These are phyloP conservation scores for Zelonia costaricensis DNA, from an alignment of 208 protist genomes.

Conservation along the genomic window DNA sequence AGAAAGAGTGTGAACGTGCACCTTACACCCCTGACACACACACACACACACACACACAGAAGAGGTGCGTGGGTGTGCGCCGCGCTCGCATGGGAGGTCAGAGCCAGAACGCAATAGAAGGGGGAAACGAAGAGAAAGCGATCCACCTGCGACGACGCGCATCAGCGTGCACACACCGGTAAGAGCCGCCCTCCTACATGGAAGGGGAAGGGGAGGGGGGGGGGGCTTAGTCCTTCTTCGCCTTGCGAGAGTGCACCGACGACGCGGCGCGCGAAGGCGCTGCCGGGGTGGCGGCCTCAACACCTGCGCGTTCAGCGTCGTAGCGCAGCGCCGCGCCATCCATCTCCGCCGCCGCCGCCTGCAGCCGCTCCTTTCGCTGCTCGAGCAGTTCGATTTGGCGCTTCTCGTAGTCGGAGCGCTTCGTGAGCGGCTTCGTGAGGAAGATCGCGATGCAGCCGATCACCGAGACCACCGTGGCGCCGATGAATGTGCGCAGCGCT, in stretches of 20 bases:
- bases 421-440: conserved; percentile 41
- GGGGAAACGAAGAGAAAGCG: neutral
- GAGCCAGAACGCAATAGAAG: neutral
- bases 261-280: neutral
- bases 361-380: conserved; percentile 19
- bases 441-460: conserved; percentile 50
- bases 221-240: conserved; percentile 1
- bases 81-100: neutral
- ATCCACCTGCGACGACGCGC: neutral
- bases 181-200: neutral
- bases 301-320: neutral
- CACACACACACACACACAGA: neutral
- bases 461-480: conserved; percentile 51
- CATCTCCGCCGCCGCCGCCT: neutral
- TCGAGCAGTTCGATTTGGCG: conserved; percentile 22
- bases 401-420: conserved; percentile 58
- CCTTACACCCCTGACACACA: neutral
- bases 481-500: conserved; percentile 57
- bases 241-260: neutral
- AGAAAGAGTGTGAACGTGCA: neutral
- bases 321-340: neutral
- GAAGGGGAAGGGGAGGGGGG: neutral
- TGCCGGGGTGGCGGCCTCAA: neutral
- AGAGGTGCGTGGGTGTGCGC: too few relatives aligned
- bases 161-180: neutral